Conservation (phyloP, 345 rosid species). For the Trapa bicornis region DNA sequence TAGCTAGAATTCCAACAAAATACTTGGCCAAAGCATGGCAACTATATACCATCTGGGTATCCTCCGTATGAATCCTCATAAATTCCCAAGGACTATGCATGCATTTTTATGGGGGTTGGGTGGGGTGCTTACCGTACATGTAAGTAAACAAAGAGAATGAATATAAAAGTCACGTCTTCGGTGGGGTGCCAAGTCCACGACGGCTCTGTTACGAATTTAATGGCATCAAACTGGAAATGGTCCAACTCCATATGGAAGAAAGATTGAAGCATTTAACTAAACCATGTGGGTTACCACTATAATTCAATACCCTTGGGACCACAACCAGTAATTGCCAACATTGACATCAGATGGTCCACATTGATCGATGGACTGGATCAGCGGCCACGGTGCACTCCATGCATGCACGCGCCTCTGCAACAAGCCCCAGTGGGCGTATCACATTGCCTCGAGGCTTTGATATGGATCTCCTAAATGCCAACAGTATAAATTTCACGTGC, state of each 20-base stretch:
- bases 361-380: not conserved
- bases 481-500: conserved; percentile 18
- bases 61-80: too few relatives aligned
- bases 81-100: too few relatives aligned
- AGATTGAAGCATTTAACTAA: not conserved
- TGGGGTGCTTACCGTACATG: not conserved
- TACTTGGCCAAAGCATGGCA: too few relatives aligned
- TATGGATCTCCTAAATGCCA: conserved; percentile 3
- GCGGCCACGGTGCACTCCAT: conserved; percentile 14
- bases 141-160: not conserved
- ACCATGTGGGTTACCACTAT: conserved; percentile 2
- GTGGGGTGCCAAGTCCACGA: not conserved
- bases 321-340: conserved; percentile 17
- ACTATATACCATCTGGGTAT: too few relatives aligned
- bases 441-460: conserved; percentile 5
- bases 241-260: conserved; percentile 6
- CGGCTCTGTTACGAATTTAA: not conserved
- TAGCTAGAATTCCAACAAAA: too few relatives aligned
- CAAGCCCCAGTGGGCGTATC: not conserved
- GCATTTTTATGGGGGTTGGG: too few relatives aligned
- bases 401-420: conserved; percentile 8
- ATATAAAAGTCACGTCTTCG: not conserved
- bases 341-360: conserved; percentile 22
- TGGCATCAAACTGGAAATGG: conserved; percentile 14
- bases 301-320: conserved; percentile 25